Conservation (phyloP, 805 yeast genomes). For the Clavispora carvajalis region DNA sequence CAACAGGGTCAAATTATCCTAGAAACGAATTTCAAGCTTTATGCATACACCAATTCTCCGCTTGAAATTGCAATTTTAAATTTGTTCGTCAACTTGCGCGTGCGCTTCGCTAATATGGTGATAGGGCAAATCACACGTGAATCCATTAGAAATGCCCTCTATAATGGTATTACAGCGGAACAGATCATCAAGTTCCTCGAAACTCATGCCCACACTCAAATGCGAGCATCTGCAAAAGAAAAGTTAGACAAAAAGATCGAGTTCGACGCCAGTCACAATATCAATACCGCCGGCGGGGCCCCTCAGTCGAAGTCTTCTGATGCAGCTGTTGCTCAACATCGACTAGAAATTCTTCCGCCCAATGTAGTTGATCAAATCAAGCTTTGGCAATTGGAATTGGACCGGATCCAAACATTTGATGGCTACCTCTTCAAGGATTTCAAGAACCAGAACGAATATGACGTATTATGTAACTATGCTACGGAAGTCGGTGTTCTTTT, state of each 20-base stretch:
- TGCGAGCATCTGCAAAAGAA: conserved; percentile 71
- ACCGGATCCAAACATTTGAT: conserved; percentile 78
- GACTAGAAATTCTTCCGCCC: conserved; percentile 73
- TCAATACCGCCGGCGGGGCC: conserved; percentile 41
- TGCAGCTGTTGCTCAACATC: conserved; percentile 37
- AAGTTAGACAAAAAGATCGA: conserved; percentile 62
- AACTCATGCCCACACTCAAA: conserved; percentile 91
- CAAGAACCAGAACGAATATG: conserved; percentile 69
- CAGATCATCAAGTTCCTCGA: conserved; percentile 87
- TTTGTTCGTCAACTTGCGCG: conserved; percentile 76
- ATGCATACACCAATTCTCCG: conserved; percentile 92
- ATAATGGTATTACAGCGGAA: conserved; percentile 89
- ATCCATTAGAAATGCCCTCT: conserved; percentile 76
- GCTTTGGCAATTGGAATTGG: conserved; percentile 94
- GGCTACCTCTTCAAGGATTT: conserved; percentile 90
- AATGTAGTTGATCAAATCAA: conserved; percentile 95
- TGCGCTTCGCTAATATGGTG: conserved; percentile 88
- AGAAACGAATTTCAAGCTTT: conserved; percentile 90
- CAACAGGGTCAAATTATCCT: conserved; percentile 69
- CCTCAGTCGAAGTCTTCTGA: conserved; percentile 27
- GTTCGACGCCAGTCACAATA: conserved; percentile 47
- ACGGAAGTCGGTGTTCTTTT: conserved; percentile 84
- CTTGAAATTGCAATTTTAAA: conserved; percentile 89
- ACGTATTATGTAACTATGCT: conserved; percentile 68
- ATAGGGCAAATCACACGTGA: conserved; percentile 92